Conservation (phyloP, 768 basidiomycete genomes). For the Suillus fuscotomentosus region DNA sequence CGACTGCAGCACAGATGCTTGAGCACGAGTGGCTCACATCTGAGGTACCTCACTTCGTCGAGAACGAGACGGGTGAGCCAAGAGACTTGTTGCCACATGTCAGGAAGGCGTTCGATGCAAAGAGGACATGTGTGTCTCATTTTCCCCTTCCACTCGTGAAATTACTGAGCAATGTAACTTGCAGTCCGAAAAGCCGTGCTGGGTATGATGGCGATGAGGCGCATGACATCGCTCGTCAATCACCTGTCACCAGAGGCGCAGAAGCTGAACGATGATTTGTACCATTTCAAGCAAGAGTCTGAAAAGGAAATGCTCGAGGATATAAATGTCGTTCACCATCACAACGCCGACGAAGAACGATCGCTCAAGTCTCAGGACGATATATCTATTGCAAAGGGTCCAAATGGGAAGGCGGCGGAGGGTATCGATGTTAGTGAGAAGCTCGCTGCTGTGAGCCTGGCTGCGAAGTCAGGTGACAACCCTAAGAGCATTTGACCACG, state of each 20-base stretch:
- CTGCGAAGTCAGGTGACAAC: slow-evolving; percentile 29
- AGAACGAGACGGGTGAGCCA: slow-evolving; percentile 52
- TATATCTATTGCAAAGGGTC: slow-evolving; percentile 3
- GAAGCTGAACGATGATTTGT: slow-evolving; percentile 56
- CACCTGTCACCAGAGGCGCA: slow-evolving; percentile 42
- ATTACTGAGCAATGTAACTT: not conserved
- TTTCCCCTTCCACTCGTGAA: not conserved
- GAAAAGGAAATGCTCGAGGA: slow-evolving; percentile 48
- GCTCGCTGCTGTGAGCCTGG: slow-evolving; percentile 22
- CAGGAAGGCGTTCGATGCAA: slow-evolving; percentile 87
- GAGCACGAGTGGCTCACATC: slow-evolving; percentile 69
- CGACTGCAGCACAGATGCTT: slow-evolving; percentile 74
- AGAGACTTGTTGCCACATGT: slow-evolving; percentile 86
- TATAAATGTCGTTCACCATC: slow-evolving; percentile 49
- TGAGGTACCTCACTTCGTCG: slow-evolving; percentile 67
- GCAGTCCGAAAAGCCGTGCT: slow-evolving; percentile 87
- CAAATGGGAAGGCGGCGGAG: slow-evolving; percentile 9
- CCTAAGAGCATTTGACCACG: slow-evolving; percentile 14
- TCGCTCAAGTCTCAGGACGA: slow-evolving; percentile 4
- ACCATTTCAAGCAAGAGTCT: slow-evolving; percentile 78
- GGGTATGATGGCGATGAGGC: slow-evolving; percentile 81
- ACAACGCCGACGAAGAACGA: slow-evolving; percentile 28
- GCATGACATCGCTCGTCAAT: slow-evolving; percentile 60
- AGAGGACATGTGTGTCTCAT: slow-evolving; percentile 67
- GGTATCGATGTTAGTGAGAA: slow-evolving; percentile 28